Evolutionary conservation across 352 stramenopile genomes (phyloP).

Genomic region (Phytophthora crassamura): DNA sequence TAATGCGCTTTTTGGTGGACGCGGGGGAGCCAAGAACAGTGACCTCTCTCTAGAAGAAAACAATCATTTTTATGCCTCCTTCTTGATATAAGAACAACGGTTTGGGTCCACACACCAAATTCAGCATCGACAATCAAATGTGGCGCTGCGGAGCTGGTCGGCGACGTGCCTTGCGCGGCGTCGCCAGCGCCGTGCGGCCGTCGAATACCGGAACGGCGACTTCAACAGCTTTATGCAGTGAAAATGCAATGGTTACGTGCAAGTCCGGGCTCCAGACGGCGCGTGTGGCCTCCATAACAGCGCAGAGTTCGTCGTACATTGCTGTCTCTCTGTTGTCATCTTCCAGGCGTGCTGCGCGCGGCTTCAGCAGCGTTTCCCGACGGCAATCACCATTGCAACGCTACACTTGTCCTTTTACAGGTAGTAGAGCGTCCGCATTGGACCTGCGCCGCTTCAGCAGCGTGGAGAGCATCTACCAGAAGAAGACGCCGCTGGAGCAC

Average conservation of each 20-base stretch:
- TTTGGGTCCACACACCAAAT: conserved; percentile 18
- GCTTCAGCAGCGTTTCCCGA: conserved; percentile 2
- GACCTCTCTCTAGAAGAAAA: conserved; percentile 45
- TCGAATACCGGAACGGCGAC: neutral
- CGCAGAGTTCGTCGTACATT: neutral
- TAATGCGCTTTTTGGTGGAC: conserved; percentile 29
- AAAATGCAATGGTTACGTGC: neutral
- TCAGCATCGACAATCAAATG: conserved; percentile 13
- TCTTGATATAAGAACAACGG: neutral
- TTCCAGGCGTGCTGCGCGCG: conserved; percentile 1
- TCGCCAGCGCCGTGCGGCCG: conserved; percentile 20
- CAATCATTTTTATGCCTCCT: neutral
- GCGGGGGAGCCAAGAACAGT: conserved; percentile 46
- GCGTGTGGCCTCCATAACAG: conserved; percentile 3
- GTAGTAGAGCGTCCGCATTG: neutral
- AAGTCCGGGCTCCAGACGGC: conserved; percentile 3
- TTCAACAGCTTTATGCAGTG: neutral
- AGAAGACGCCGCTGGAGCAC: conserved; percentile 91
- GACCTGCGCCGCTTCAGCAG: conserved; percentile 40
- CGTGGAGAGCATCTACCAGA: conserved; percentile 89
- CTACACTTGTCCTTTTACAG: conserved; percentile 4
- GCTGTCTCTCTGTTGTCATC: conserved; percentile 6
- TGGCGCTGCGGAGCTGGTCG: conserved; percentile 40
- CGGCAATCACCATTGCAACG: neutral
- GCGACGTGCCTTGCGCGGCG: conserved; percentile 32